Evolutionary conservation across 2,329 filamentous ascomycete genomes (phyloP), one percentile per base, ranked within the genome.

Genomic region (Fusarium tupiense): DNA sequence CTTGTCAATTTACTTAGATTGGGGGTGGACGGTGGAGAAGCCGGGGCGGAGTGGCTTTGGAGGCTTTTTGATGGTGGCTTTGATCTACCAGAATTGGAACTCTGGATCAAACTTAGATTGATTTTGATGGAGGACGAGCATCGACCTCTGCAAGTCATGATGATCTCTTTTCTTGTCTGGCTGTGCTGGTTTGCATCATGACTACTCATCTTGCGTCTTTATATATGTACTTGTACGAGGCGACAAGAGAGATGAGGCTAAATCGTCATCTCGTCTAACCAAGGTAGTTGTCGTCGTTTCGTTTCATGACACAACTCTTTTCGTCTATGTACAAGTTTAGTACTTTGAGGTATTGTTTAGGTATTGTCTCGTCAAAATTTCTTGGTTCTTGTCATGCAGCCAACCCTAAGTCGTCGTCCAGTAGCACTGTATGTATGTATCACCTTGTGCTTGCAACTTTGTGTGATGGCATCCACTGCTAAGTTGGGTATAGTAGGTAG

Each of bases 21-120:
- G 37, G 41, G 24, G 54, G 54, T 70, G 58, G 70, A 56, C 53
- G 54, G 54, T 70, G 58, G 70, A 56, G 69, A 59, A 57, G 41
- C 19, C 13, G 37, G 31, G 40, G 40, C 50, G 44, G 35, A 65
- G 50, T 58, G 67, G 70, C 46, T 61, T 58, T 46, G 41, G 59
- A 61, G 62, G 61, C 65, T 60, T 66, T 53, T 50, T 52, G 43
- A 37, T 20, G 56, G 69, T 50, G 69, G 67, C 69, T 68, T 62
- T 60, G 65, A 71, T 71, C 49, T 57, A 64, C 65, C 41, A 57
- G 52, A 49, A 57, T 56, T 72, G 58, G 44, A 69, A 72, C 46
- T 60, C 29, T 31, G 31, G 52, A 53, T 37, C 44, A 54, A 72
- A 62, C 52, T 44, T 40, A 54, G 41, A 64, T 53, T 46, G 31